These are phyloP conservation scores for Eucalyptus victrix DNA, from an alignment of 345 rosid species.

Conservation along the genomic window DNA sequence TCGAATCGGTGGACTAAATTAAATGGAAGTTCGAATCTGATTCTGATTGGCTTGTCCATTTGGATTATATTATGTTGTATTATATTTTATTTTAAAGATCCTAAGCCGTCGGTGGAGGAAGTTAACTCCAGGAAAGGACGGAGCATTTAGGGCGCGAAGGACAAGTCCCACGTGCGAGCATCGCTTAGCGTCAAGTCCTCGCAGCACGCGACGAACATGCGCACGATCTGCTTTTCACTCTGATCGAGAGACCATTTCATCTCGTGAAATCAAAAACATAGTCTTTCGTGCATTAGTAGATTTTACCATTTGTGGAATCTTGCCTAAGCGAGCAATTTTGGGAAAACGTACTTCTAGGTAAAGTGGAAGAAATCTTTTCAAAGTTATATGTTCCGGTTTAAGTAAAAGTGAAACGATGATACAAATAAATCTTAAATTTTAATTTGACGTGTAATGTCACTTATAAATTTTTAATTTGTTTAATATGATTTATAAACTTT, in stretches of 20 bases:
- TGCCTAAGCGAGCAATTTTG: not conserved
- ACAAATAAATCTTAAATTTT: too few relatives aligned
- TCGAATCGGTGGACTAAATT: not conserved
- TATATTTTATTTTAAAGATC: not conserved
- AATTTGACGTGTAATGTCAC: rapidly evolving
- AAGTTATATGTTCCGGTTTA: too few relatives aligned
- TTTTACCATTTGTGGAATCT: not conserved
- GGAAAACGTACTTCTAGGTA: not conserved
- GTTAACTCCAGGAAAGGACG: not conserved
- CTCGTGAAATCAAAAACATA: not conserved
- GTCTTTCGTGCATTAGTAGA: not conserved
- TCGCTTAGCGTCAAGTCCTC: not conserved
- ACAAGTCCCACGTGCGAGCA: not conserved
- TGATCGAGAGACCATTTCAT: not conserved
- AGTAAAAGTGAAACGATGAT: too few relatives aligned
- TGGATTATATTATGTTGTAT: not conserved
- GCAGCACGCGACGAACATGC: not conserved
- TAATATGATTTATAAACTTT: too few relatives aligned
- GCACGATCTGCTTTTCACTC: not conserved
- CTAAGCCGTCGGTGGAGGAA: not conserved
- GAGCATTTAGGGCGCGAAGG: not conserved
- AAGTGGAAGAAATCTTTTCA: not conserved
- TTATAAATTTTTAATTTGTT: too few relatives aligned
- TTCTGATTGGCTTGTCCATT: not conserved
- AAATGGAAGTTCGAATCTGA: not conserved